phyloP scores from a whole-genome alignment of 768 basidiomycete genomes.

The Tulasnella sp. region DNA sequence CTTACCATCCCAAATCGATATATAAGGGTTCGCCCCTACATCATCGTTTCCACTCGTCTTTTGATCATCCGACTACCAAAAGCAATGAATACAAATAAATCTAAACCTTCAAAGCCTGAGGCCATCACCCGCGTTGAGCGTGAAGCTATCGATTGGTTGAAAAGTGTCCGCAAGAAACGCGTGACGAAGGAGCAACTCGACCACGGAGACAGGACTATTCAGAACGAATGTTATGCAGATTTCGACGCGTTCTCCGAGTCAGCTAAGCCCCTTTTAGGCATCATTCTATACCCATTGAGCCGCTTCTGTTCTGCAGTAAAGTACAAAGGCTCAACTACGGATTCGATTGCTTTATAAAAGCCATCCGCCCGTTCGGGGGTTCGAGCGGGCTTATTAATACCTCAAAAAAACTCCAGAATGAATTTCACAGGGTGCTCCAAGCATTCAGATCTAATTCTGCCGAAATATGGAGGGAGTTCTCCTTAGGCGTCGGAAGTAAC shows the following conservation, averaged over 20 bases:
- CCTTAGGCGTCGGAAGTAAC: constrained; percentile 41
- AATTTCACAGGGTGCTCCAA: constrained; percentile 61
- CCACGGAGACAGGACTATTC: constrained; percentile 59
- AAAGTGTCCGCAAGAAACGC: background rate
- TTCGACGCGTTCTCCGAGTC: constrained; percentile 63
- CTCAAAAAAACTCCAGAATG: constrained; percentile 63
- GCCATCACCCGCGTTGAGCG: too few relatives aligned
- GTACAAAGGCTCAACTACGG: constrained; percentile 63
- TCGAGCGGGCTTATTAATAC: constrained; percentile 74
- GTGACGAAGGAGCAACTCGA: background rate
- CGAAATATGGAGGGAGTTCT: constrained; percentile 57
- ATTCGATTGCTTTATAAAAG: constrained; percentile 72
- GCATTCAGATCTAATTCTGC: constrained; percentile 72
- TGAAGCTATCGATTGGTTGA: too few relatives aligned
- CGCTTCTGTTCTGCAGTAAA: constrained; percentile 38
- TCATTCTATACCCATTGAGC: background rate
- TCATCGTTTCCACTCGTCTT: too few relatives aligned
- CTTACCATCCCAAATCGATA: too few relatives aligned
- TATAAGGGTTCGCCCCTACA: too few relatives aligned
- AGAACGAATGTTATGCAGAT: constrained; percentile 58
- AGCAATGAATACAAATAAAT: too few relatives aligned
- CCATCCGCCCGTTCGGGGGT: constrained; percentile 71
- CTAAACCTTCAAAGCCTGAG: too few relatives aligned
- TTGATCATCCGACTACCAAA: too few relatives aligned
- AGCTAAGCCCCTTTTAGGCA: constrained; percentile 3